Evolutionary conservation across 1,284 basidiomycete genomes (phyloP), one percentile per base, ranked within the genome.

Genomic region (Rugosomyces carneus): DNA sequence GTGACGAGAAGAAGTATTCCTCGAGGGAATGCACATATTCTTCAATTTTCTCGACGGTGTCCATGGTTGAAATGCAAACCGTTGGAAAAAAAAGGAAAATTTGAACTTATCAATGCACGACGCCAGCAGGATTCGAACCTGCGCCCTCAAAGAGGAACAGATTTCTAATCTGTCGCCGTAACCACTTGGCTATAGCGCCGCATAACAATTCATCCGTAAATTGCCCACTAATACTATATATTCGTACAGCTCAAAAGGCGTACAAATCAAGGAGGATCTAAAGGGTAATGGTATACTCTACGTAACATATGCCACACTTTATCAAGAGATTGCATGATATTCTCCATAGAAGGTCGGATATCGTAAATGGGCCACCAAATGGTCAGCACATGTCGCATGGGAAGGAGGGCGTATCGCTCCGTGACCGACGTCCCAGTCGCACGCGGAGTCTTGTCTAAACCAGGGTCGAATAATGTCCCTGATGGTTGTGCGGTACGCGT

Each of bases 11-110:
- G 56, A 89, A 64, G 51, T 78, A 71, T 53, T 80, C 74, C 61
- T 89, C 86, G 42, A 84, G 66, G 34, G 77, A 73, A 51, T 80
- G 72, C 47, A 89, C 68, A 58, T 83, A 84, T 49, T 80, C 78
- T 56, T 88, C 82, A 27, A 89, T 71, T 53, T 82, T 79, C 37
- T 87, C 81, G 48, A 81, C 61, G 16, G 76, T 74, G 48, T 61
- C 61, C 63, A 66, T 67, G 53, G 51, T 55, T 10, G 31, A 34
- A 3, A 16, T 16, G 9, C 35, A 43, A 40, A 42, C 26, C 31
- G 19, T 21, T 46, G 45, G 39, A 52, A 47, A 48, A 47, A 21
- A 42, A 32, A 37, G 10, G 78, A 78, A 81, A 78, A 75, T 75
- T 75, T 5, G 3, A 29, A 13, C 21, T 23, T n/a, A n/a, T n/a